Base-by-base conservation (phyloP, 768 basidiomycete genomes). In the Tubosaeta sp. region DNA sequence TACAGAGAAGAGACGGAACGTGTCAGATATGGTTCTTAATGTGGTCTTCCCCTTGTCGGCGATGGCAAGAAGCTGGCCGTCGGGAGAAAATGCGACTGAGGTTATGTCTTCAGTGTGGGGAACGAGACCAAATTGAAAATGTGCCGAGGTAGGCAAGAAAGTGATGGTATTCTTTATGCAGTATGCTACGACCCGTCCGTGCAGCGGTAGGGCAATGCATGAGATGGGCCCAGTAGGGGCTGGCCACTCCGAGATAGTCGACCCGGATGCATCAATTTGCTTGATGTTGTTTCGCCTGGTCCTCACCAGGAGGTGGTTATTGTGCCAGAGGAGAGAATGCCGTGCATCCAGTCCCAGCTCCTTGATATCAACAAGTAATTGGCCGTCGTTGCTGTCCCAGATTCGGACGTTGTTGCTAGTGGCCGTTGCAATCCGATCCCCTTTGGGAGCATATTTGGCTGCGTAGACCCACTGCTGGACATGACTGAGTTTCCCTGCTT, bases 91-190 rank as follows among this genome's bases (percentile, higher is more conserved):
- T 1, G 57, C 26, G 3, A 50, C 26, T 1, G 47, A 57, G 16
- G 6, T 22, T 22, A 22, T 22, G 3, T 22, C 22, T 22, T 22
- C 22, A 22, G 22, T 22, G 22, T 22, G 22, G 22, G 37, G 14
- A 2, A 45, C 6, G 26, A 41, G 1, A 32, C 44, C 17, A 0
- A 57, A 14, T 6, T 46, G 39, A 25, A 29, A 16, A 14, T 22
- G 42, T 14, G 48, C 57, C 44, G 35, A 46, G 3, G 35, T 29
- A n/a, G 33, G 34, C 50, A 50, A 58, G 11, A 58, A 50, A 8
- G n/a, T 44, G 14, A 50, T n/a, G 1, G 33, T 34, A 0, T 16
- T 12, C 1, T 12, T 17, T 0, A 22, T 3, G 16, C 46, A 7
- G 22, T 12, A 34, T 34, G 33, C 33, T 11, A 34, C 8, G 12